phyloP scores from a whole-genome alignment of 1,284 basidiomycete species.

The Coniferiporia sulphurascens region DNA sequence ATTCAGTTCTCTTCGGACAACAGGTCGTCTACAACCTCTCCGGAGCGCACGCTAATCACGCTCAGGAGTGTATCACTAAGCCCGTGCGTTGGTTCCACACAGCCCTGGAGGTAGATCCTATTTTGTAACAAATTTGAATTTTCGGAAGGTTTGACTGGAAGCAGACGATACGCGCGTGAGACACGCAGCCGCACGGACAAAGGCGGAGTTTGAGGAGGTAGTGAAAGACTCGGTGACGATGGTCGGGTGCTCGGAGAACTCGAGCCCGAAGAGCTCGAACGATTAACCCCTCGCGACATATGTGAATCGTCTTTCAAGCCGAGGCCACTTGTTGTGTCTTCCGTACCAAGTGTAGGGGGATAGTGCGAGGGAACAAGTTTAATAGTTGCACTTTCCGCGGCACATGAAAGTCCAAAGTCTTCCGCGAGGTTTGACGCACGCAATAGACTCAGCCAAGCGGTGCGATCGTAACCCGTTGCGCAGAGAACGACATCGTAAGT shows the following conservation, averaged over 20 bases:
- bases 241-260: conserved; percentile 25
- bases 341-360: neutral
- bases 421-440: conserved; percentile 39
- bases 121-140: conserved; percentile 24
- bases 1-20: neutral
- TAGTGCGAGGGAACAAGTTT: conserved; percentile 16
- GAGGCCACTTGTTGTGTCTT: neutral
- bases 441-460: conserved; percentile 44
- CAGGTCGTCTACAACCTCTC: conserved; percentile 45
- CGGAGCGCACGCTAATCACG: conserved; percentile 44
- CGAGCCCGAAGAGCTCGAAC: neutral
- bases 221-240: conserved; percentile 28
- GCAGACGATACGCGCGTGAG: conserved; percentile 42
- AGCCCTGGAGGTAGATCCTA: conserved; percentile 51
- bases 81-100: conserved; percentile 53
- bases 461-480: conserved; percentile 54
- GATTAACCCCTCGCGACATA: neutral
- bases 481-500: conserved; percentile 50
- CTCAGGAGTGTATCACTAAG: conserved; percentile 54
- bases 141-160: conserved; percentile 25
- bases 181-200: conserved; percentile 35
- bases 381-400: conserved; percentile 23
- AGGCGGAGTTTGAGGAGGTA: conserved; percentile 20
- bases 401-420: conserved; percentile 35
- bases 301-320: neutral